Evolutionary conservation across 805 yeast genomes (phyloP).

Genomic region (Wickerhamomyces queroliae): DNA sequence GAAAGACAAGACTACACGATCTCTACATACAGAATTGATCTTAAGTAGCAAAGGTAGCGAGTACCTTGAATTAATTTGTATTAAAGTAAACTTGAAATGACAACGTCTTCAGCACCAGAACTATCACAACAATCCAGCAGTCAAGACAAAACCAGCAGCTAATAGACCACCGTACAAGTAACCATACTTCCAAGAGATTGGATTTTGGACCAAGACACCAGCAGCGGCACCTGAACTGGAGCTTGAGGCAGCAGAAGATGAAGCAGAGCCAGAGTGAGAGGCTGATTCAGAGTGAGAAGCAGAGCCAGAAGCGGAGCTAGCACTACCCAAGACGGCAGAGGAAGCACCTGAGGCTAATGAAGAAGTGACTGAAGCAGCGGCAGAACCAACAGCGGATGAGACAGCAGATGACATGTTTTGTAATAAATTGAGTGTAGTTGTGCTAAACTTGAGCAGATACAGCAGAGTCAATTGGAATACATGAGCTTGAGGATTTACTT

Average conservation of each 20-base stretch:
- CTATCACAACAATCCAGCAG: constrained; percentile 17
- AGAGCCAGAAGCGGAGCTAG: background rate
- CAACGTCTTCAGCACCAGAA: too few species aligned
- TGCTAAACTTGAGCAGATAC: constrained; percentile 22
- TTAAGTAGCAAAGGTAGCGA: too few species aligned
- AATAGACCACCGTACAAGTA: constrained; percentile 24
- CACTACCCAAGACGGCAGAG: constrained; percentile 3
- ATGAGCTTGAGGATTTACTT: too few species aligned
- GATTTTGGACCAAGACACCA: constrained; percentile 26
- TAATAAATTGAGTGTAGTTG: constrained; percentile 3
- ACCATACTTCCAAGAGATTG: constrained; percentile 29
- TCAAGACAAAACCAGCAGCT: constrained; percentile 26
- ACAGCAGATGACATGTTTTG: constrained; percentile 7
- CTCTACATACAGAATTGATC: too few species aligned
- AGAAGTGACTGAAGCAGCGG: constrained; percentile 10
- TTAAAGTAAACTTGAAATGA: too few species aligned
- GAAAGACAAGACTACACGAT: too few species aligned
- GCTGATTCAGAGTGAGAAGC: background rate
- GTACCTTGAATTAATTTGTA: too few species aligned
- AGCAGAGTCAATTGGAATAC: too few species aligned
- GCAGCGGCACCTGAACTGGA: constrained; percentile 3
- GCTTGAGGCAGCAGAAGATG: constrained; percentile 11
- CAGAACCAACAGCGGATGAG: constrained; percentile 9
- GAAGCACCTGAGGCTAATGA: constrained; percentile 8
- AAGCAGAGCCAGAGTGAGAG: constrained; percentile 1